A percentile compares a stretch with the other conserved stretches of the same genome.
These are phyloP conservation scores for Suhomyces pyralidae DNA, from an alignment of 805 yeast species.

Conservation along the genomic window DNA sequence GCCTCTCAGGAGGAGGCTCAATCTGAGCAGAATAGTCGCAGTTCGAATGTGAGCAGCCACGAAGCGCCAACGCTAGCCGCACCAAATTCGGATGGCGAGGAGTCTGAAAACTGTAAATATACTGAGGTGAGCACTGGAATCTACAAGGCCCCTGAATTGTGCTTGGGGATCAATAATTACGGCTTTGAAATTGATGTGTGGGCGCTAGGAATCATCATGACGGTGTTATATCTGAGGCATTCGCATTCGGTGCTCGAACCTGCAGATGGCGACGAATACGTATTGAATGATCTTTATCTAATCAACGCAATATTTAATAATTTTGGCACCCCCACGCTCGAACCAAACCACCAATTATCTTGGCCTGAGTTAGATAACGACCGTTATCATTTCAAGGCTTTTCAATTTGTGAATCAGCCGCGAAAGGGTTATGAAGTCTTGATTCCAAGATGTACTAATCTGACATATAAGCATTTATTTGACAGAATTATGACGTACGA, in stretches of 20 bases:
- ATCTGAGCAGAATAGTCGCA: neutral
- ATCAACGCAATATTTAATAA: slow-evolving; percentile 50
- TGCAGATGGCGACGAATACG: slow-evolving; percentile 37
- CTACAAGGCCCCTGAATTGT: slow-evolving; percentile 72
- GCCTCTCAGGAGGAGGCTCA: slow-evolving; percentile 11
- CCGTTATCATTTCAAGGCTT: slow-evolving; percentile 27
- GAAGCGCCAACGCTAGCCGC: neutral
- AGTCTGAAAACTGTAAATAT: slow-evolving; percentile 41
- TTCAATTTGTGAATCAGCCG: slow-evolving; percentile 16
- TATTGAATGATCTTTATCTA: slow-evolving; percentile 55
- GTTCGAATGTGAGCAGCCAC: neutral
- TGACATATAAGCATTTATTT: neutral
- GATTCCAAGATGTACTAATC: slow-evolving; percentile 33
- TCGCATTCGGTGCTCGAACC: slow-evolving; percentile 30
- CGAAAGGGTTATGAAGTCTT: slow-evolving; percentile 19
- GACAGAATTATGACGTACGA: slow-evolving; percentile 7
- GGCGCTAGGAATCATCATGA: slow-evolving; percentile 63
- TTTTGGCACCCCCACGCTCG: slow-evolving; percentile 59
- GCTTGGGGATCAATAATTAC: slow-evolving; percentile 59
- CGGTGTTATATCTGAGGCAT: slow-evolving; percentile 43
- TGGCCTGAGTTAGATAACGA: slow-evolving; percentile 37
- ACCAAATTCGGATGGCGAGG: slow-evolving; percentile 18
- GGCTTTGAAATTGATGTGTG: slow-evolving; percentile 62
- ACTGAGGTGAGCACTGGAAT: slow-evolving; percentile 65
- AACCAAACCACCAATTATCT: slow-evolving; percentile 14